These are phyloP conservation scores for Sequoia sempervirens DNA, from an alignment of 75 land plant species.

Conservation along the genomic window DNA sequence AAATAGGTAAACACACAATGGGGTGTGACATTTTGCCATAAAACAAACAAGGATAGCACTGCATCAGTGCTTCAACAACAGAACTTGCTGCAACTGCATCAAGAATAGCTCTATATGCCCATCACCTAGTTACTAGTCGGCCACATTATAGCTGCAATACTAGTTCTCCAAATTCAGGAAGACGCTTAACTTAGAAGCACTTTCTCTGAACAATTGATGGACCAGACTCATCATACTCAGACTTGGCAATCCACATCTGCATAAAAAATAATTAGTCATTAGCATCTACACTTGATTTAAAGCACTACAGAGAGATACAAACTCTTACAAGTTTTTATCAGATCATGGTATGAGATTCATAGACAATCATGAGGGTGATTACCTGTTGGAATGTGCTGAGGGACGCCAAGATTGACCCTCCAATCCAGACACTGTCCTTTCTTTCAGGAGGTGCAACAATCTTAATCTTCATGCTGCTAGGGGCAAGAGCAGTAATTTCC, in stretches of 20 bases:
- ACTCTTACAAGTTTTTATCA: not conserved
- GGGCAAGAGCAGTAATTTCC: slow-evolving; percentile 52
- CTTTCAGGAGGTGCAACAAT: slow-evolving; percentile 57
- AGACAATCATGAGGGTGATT: not conserved
- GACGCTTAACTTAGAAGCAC: not conserved
- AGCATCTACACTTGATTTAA: not conserved
- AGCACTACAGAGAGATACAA: not conserved
- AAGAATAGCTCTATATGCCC: slow-evolving; percentile 5
- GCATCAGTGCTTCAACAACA: not conserved
- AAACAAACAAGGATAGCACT: not conserved
- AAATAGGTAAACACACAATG: too few species aligned
- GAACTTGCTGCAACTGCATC: not conserved
- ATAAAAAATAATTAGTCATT: not conserved
- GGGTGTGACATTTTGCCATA: too few species aligned
- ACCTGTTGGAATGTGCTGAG: slow-evolving; percentile 73
- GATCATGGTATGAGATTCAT: not conserved
- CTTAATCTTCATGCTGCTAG: slow-evolving; percentile 48
- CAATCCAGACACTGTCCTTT: slow-evolving; percentile 70
- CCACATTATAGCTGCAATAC: slow-evolving; percentile 2
- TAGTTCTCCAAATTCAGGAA: not conserved
- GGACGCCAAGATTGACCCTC: slow-evolving; percentile 62
- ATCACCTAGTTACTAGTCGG: not conserved
- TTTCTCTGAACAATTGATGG: slow-evolving; percentile 14
- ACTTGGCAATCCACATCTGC: slow-evolving; percentile 39
- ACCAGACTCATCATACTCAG: slow-evolving; percentile 19